Evolutionary conservation across 208 protist species (phyloP).

Genomic region (Strigomonas culicis): DNA sequence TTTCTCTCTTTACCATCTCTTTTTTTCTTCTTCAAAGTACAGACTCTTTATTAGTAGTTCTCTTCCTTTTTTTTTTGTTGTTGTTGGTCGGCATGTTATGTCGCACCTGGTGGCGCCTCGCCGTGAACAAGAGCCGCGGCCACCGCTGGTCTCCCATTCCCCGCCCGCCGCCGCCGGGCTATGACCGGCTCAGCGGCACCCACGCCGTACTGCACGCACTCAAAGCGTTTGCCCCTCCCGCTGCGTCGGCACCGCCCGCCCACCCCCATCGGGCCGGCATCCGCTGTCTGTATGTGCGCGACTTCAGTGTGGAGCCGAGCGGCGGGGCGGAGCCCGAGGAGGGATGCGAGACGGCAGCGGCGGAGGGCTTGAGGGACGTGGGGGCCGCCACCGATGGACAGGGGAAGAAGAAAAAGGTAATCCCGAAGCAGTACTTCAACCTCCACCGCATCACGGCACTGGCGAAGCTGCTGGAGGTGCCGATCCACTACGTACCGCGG

Average conservation of each 20-base stretch:
- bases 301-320: not conserved
- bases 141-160: conserved; percentile 69
- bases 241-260: not conserved
- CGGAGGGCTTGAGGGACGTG: too few species aligned
- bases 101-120: conserved; percentile 19
- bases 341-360: not conserved
- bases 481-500: conserved; percentile 55
- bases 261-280: conserved; percentile 18
- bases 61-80: not conserved
- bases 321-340: not conserved
- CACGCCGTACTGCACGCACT: conserved; percentile 62
- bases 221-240: conserved; percentile 30
- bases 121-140: conserved; percentile 54
- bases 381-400: not conserved
- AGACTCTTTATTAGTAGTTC: not conserved
- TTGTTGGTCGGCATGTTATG: conserved; percentile 14
- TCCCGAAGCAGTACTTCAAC: conserved; percentile 51
- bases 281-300: too few species aligned
- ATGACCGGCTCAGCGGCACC: conserved; percentile 66
- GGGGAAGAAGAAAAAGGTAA: conserved; percentile 11
- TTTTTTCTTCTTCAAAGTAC: conserved; percentile 1
- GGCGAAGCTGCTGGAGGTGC: conserved; percentile 44
- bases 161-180: conserved; percentile 51
- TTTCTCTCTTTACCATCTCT: not conserved
- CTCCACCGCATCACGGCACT: conserved; percentile 56